A percentile compares a stretch with the other conserved stretches of the same genome.
Evolutionary conservation across 2,329 filamentous ascomycete genomes (phyloP).

Genomic region (Cladobotryum mycophilum): DNA sequence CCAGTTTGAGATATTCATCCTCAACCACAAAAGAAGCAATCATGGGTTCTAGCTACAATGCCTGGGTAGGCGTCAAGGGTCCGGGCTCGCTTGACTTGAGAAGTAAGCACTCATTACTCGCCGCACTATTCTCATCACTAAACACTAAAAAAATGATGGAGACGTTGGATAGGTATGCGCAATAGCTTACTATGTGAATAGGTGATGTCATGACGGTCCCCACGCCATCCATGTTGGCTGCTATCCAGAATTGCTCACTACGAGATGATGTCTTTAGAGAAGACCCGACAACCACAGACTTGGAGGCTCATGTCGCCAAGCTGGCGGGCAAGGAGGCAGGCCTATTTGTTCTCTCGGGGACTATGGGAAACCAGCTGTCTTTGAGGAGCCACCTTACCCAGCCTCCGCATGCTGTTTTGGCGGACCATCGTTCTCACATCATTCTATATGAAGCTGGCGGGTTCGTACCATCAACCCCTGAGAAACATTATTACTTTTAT

Average conservation of each 20-base stretch:
- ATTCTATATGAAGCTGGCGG: conserved; percentile 60
- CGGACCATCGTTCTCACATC: conserved; percentile 74
- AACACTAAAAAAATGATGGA: not conserved
- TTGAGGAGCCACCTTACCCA: conserved; percentile 70
- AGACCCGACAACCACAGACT: conserved; percentile 68
- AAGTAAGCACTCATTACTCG: conserved; percentile 24
- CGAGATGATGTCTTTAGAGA: conserved; percentile 80
- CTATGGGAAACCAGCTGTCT: conserved; percentile 89
- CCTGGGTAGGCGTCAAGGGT: conserved; percentile 34
- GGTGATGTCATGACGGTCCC: conserved; percentile 62
- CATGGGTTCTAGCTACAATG: conserved; percentile 15
- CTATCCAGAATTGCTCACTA: conserved; percentile 67
- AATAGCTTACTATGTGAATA: conserved; percentile 14
- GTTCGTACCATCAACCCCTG: conserved; percentile 25
- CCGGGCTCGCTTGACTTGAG: conserved; percentile 34
- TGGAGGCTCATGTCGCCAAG: conserved; percentile 68
- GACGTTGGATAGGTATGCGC: not conserved
- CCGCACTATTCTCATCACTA: not conserved
- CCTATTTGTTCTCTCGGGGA: conserved; percentile 80
- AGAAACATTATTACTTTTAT: too few species aligned
- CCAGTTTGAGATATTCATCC: not conserved
- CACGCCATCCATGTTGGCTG: conserved; percentile 72
- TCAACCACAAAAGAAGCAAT: not conserved
- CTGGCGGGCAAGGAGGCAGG: conserved; percentile 70
- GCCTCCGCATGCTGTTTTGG: conserved; percentile 74